These are phyloP conservation scores for Entonaema liquescens DNA, from an alignment of 495 filamentous ascomycete species.

Conservation along the genomic window DNA sequence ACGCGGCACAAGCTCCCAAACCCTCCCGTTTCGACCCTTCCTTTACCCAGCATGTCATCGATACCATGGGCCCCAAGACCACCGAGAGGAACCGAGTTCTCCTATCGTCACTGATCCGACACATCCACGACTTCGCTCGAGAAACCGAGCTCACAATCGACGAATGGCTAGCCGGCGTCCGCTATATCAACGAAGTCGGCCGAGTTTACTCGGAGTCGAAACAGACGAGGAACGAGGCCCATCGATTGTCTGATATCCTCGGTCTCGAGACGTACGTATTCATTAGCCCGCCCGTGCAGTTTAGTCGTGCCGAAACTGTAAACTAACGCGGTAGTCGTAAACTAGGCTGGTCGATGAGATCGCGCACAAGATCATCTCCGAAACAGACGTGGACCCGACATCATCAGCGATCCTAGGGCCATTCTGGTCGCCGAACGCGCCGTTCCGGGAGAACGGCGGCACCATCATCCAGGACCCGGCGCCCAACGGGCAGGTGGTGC, in stretches of 20 bases:
- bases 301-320: neutral
- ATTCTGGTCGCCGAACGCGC: conserved; percentile 87
- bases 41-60: conserved; percentile 78
- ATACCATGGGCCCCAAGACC: conserved; percentile 78
- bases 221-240: conserved; percentile 74
- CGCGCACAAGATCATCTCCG: conserved; percentile 79
- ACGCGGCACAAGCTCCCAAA: conserved; percentile 38
- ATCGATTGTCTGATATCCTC: conserved; percentile 80
- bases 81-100: conserved; percentile 72
- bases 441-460: conserved; percentile 75
- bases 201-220: conserved; percentile 60
- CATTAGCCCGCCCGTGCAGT: neutral
- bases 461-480: conserved; percentile 74
- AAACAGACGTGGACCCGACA: conserved; percentile 74
- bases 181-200: conserved; percentile 64
- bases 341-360: conserved; percentile 81
- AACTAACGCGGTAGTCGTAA: neutral
- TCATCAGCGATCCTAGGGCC: conserved; percentile 85
- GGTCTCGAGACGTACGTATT: conserved; percentile 80
- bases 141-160: conserved; percentile 81
- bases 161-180: conserved; percentile 82
- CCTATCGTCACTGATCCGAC: conserved; percentile 71
- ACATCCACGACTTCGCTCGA: conserved; percentile 85
- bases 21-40: conserved; percentile 69
- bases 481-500: conserved; percentile 67